Percentiles rank a stretch among this genome's conserved stretches.
Conservation (phyloP, 2,329 filamentous ascomycete genomes). For the Penicillium sclerotiorum region DNA sequence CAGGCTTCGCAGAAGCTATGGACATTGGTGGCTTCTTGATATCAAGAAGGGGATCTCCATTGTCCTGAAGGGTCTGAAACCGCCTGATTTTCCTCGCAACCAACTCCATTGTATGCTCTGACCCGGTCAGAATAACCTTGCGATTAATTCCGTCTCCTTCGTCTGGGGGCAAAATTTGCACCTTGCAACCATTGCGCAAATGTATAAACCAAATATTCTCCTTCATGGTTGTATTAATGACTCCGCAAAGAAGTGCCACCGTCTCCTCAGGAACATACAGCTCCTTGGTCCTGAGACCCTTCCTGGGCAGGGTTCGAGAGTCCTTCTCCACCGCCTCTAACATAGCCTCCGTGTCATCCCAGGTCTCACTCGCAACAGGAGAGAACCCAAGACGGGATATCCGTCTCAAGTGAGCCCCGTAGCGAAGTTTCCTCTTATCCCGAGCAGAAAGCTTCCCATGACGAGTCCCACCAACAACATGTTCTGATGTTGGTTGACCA, state of each 20-base stretch:
- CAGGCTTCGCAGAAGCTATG: conserved; percentile 29
- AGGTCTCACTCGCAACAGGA: neutral
- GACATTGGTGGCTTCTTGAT: conserved; percentile 32
- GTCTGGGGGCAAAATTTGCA: conserved; percentile 37
- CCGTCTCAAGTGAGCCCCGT: conserved; percentile 13
- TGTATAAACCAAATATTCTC: conserved; percentile 44
- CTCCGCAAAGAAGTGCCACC: conserved; percentile 36
- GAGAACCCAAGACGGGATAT: neutral
- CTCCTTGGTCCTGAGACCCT: conserved; percentile 27
- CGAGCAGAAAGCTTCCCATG: conserved; percentile 19
- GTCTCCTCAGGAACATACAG: conserved; percentile 40
- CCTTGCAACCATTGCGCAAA: conserved; percentile 40
- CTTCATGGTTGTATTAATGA: conserved; percentile 28
- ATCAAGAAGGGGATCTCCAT: conserved; percentile 33
- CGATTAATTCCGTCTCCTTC: conserved; percentile 36
- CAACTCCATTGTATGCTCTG: conserved; percentile 35
- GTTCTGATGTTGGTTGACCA: neutral
- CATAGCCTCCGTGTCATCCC: conserved; percentile 27
- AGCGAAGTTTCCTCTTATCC: conserved; percentile 32
- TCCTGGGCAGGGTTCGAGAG: conserved; percentile 13
- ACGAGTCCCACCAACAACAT: neutral
- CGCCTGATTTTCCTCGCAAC: conserved; percentile 32
- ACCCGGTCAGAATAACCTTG: conserved; percentile 39
- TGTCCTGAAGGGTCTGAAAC: conserved; percentile 25
- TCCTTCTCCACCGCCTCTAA: conserved; percentile 28